Percentiles rank a stretch among this genome's conserved stretches.
phyloP scores from a whole-genome alignment of 164 flowering plant species.

The Tetracentron sinense region DNA sequence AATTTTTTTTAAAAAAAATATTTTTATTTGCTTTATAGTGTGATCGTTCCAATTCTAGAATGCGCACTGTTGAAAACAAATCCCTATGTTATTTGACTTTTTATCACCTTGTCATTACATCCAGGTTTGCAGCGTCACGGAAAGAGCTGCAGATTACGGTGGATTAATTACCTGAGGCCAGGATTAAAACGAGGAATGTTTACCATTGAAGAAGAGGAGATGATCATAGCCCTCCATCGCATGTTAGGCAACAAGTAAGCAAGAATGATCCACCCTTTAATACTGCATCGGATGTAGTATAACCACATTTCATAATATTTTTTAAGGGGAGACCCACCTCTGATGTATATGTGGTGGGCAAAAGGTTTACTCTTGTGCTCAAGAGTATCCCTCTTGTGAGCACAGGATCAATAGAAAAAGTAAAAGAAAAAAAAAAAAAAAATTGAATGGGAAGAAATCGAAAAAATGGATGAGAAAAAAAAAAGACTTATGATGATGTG shows the following conservation, averaged over 20 bases:
- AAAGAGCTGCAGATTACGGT: slow-evolving; percentile 86
- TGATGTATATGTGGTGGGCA: neutral
- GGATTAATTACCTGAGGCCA: slow-evolving; percentile 89
- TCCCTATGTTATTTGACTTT: neutral
- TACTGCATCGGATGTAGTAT: neutral
- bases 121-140: slow-evolving; percentile 87
- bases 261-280: neutral
- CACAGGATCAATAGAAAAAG: too few relatives aligned
- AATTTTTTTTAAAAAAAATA: too few relatives aligned
- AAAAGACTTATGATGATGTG: too few relatives aligned
- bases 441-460: too few relatives aligned
- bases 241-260: slow-evolving; percentile 86
- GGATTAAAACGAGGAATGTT: slow-evolving; percentile 73
- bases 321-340: neutral
- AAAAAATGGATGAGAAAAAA: too few relatives aligned
- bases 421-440: too few relatives aligned
- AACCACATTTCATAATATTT: neutral
- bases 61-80: neutral
- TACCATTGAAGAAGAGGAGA: slow-evolving; percentile 58
- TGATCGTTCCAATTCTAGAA: too few relatives aligned
- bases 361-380: neutral
- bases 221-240: slow-evolving; percentile 56
- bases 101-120: too few relatives aligned
- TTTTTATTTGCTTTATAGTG: too few relatives aligned
- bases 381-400: too few relatives aligned